Percentiles rank a stretch among this genome's conserved stretches.
phyloP scores from a whole-genome alignment of 2,329 filamentous ascomycete species.

The Cladosporium sp. region DNA sequence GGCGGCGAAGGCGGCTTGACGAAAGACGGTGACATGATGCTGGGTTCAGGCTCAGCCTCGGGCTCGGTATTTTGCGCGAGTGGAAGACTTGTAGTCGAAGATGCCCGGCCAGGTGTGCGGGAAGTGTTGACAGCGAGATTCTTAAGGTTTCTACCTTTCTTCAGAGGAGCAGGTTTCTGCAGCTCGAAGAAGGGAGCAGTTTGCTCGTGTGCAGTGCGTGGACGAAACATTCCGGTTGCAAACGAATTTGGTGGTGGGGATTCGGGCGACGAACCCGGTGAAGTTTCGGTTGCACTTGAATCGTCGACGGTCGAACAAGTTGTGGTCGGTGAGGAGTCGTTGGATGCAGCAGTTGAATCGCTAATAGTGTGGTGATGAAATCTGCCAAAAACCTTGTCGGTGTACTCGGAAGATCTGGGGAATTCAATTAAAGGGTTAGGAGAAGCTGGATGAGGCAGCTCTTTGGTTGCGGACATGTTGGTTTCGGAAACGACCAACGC shows the following conservation, averaged over 20 bases:
- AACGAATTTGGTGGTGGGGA: constrained; percentile 68
- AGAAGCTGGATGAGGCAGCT: constrained; percentile 19
- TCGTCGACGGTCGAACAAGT: constrained; percentile 91
- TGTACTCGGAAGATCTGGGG: constrained; percentile 18
- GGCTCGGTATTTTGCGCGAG: constrained; percentile 33
- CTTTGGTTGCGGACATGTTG: constrained; percentile 26
- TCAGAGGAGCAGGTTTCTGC: constrained; percentile 45
- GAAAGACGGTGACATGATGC: constrained; percentile 69
- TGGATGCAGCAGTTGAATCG: constrained; percentile 74
- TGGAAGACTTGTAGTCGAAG: constrained; percentile 22
- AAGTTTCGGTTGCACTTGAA: constrained; percentile 82
- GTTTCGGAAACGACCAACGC: constrained; percentile 15
- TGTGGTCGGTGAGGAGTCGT: constrained; percentile 91
- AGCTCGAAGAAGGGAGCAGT: constrained; percentile 53
- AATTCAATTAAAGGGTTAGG: constrained; percentile 12
- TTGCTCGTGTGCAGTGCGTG: constrained; percentile 45
- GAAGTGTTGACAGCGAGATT: constrained; percentile 72
- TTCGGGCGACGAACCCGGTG: constrained; percentile 86
- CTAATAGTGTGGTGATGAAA: constrained; percentile 68
- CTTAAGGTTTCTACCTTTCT: constrained; percentile 68
- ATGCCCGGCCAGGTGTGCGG: constrained; percentile 41
- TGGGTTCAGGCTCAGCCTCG: constrained; percentile 49
- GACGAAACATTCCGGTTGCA: constrained; percentile 48
- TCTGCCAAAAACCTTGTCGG: constrained; percentile 23
- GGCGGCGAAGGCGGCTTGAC: constrained; percentile 72